Base-by-base conservation (phyloP, 768 basidiomycete genomes). In the Saitozyma sp. region DNA sequence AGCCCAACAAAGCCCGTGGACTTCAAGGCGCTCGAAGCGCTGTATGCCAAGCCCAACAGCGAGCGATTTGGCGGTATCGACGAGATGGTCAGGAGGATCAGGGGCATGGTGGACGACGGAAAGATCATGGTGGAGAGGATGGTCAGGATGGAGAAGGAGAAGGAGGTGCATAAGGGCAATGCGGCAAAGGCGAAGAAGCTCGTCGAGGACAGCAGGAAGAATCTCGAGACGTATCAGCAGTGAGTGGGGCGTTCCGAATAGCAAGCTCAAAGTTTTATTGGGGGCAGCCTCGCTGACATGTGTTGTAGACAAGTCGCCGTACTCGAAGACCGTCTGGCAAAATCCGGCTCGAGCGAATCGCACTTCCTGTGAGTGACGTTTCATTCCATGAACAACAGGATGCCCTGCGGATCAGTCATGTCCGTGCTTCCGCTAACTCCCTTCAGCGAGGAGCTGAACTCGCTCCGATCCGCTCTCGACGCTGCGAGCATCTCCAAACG, bases 121-220 rank as follows among this genome's bases (percentile, higher is more conserved):
- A 85, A 87, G 29, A 84, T 89, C 17, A 80, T 97, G 63, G 91
- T 93, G 64, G 89, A 92, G 78, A 85, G 92, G 40, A 81, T 93
- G 45, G 82, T 91, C 55, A 86, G 91, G 29, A 89, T 92, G 69
- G 92, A 90, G 2, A 88, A 91, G 78, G 90, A 92, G 54, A 89
- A 94, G 62, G 92, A 95, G 67, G 74, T 94, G 66, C 84, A 95
- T 64, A 95, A 92, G 84, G 89, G 88, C 81, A 93, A 92, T 73
- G 91, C 92, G 17, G 91, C 92, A 73, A 84, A 91, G 54, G 92
- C 91, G 19, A 89, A 93, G 83, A 92, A 91, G 79, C 84, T 95
- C 38, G 90, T 91, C 4, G 87, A 89, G 77, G 92, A 93, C 55
- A 89, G 88, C 46, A 87, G 86, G 62, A 78, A 74, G 17, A 90